Evolutionary conservation across 768 basidiomycete species (phyloP).

Genomic region (Termitomyces sp.): DNA sequence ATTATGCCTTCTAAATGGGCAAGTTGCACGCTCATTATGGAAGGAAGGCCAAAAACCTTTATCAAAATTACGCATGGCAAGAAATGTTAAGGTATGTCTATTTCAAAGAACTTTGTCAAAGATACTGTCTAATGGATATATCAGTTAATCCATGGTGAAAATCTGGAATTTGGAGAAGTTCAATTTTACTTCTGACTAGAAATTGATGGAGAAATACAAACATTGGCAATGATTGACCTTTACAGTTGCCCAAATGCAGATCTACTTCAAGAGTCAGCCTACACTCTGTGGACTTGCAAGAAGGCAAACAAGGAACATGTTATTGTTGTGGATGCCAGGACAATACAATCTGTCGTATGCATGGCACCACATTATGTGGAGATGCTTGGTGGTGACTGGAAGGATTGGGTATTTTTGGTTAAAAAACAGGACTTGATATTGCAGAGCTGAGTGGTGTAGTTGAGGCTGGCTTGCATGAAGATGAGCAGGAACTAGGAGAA

Average conservation of each 20-base stretch:
- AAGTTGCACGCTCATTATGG: constrained; percentile 17
- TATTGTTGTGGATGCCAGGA: neutral
- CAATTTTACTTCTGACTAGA: neutral
- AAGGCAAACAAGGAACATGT: neutral
- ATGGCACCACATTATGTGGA: neutral
- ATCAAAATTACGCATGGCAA: too few relatives aligned
- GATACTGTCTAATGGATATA: neutral
- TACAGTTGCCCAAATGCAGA: too few relatives aligned
- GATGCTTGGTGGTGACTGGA: too few relatives aligned
- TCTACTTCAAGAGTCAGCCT: too few relatives aligned
- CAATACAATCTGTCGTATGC: neutral
- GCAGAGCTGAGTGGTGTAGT: too few relatives aligned
- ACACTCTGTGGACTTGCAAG: too few relatives aligned
- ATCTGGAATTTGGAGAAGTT: too few relatives aligned
- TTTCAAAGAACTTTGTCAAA: neutral
- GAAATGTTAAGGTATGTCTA: neutral
- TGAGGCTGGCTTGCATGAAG: too few relatives aligned
- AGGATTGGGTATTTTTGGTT: too few relatives aligned
- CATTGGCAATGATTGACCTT: neutral
- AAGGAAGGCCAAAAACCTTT: neutral
- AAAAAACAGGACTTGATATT: too few relatives aligned
- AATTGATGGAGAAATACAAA: neutral
- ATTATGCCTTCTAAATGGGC: constrained; percentile 15
- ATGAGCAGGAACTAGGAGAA: neutral
- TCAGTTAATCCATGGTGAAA: neutral